Conservation (phyloP, 2,329 filamentous ascomycete genomes). For the Xylaria sp. region DNA sequence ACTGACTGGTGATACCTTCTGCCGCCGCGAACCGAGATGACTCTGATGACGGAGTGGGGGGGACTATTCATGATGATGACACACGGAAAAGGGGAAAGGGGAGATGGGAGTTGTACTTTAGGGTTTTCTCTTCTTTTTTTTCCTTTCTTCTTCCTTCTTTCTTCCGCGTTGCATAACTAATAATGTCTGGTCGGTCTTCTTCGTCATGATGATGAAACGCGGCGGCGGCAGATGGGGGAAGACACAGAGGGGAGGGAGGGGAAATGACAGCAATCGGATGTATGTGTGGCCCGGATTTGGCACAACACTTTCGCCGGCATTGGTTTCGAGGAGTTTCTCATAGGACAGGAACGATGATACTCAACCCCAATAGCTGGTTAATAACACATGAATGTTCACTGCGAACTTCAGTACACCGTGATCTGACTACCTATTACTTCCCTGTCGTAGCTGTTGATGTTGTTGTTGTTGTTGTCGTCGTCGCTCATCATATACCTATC, state of each 20-base stretch:
- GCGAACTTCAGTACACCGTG: too few relatives aligned
- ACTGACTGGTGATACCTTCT: slow-evolving; percentile 19
- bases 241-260: too few relatives aligned
- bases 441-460: not conserved
- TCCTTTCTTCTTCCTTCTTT: too few relatives aligned
- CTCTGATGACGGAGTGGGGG: too few relatives aligned
- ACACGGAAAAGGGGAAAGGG: too few relatives aligned
- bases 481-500: not conserved
- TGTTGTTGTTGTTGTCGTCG: not conserved
- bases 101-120: slow-evolving; percentile 22
- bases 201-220: not conserved
- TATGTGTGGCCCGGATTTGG: slow-evolving; percentile 9
- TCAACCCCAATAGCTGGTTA: slow-evolving; percentile 24
- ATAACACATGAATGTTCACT: slow-evolving; percentile 18
- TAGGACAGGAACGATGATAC: slow-evolving; percentile 28
- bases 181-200: too few relatives aligned
- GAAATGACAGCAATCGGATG: too few relatives aligned
- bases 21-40: slow-evolving; percentile 12
- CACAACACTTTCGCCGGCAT: slow-evolving; percentile 11
- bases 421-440: too few relatives aligned
- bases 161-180: slow-evolving; percentile 24
- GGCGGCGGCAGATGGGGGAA: slow-evolving; percentile 2
- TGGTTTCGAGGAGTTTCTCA: slow-evolving; percentile 27
- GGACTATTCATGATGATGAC: slow-evolving; percentile 16
- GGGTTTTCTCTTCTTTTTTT: too few relatives aligned